Base-by-base conservation (phyloP, 805 yeast species). In the Ogataea trehalophila region DNA sequence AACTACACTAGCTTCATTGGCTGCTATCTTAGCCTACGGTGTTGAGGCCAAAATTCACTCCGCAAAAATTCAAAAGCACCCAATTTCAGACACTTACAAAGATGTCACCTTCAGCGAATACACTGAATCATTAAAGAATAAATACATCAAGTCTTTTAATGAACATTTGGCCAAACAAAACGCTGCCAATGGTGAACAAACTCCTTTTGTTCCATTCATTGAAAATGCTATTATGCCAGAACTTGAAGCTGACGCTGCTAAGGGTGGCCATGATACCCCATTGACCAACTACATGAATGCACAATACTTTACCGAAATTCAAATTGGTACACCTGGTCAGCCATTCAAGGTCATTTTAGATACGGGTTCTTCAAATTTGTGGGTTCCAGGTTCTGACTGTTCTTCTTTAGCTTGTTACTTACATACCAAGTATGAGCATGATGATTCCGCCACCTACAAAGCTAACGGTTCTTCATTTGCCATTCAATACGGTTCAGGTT, bases 321-420 rank as follows among this genome's bases (percentile, higher is more conserved):
- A 81, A 48, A 62, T 94, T 49, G 99, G 99, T 58, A 86, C 96
- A 37, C 99, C 99, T 9, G 88, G 87, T 43, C 99, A 94, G 74
- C 67, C 79, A 16, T 94, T 94, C 72, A 92, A 92, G 76, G 98
- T 94, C 43, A 81, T 94, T 53, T 76, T 94, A 62, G 99, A 94
- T 70, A 92, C 99, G 23, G 99, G 99, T 37, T 87, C 96, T 40
- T 87, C 97, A 40, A 94, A 94, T 71, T 76, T 94, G 72, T 94
- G 99, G 99, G 89, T 94, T 53, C 99, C 99, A 46, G 80, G 95
- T 51, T 57, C 75, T 39, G 90, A 87, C 56, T 94, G 99, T 73
- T 74, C 89, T 43, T 89, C 97, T 4, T 80, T 94, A 70, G 98
- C 99, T 44, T 94, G 99, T 73, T 92, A 79, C 77, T 76, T 94